phyloP scores from a whole-genome alignment of 768 basidiomycete genomes.

The Collybiopsis luxurians region DNA sequence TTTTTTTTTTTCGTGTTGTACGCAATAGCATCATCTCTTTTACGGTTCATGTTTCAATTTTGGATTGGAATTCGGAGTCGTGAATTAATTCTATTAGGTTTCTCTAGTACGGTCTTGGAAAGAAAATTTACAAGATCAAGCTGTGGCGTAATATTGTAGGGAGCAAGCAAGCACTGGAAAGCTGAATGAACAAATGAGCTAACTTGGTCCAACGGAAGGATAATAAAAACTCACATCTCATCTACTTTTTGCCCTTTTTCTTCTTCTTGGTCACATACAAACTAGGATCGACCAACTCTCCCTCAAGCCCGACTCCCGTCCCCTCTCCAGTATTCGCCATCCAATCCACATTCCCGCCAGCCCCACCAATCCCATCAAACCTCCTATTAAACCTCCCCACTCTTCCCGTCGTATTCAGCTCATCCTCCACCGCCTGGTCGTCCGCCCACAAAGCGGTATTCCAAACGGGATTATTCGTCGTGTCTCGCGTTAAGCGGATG shows the following conservation, averaged over 20 bases:
- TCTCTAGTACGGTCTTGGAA: too few relatives aligned
- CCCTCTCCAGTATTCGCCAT: slow-evolving; percentile 24
- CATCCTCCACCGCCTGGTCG: slow-evolving; percentile 59
- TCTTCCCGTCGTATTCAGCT: slow-evolving; percentile 69
- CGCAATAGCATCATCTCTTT: too few relatives aligned
- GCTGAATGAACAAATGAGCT: too few relatives aligned
- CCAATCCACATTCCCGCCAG: slow-evolving; percentile 31
- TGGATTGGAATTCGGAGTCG: too few relatives aligned
- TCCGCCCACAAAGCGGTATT: slow-evolving; percentile 59
- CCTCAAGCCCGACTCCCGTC: slow-evolving; percentile 2
- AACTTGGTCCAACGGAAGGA: too few relatives aligned
- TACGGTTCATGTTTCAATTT: too few relatives aligned
- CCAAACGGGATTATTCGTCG: slow-evolving; percentile 88
- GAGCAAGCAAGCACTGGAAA: too few relatives aligned
- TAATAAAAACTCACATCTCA: not conserved
- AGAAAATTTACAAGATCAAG: too few relatives aligned
- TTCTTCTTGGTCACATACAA: slow-evolving; percentile 11
- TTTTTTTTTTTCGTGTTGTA: not conserved
- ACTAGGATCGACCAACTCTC: slow-evolving; percentile 14
- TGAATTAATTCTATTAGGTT: too few relatives aligned
- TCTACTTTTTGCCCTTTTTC: slow-evolving; percentile 1
- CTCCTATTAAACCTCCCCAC: slow-evolving; percentile 76
- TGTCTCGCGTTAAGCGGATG: slow-evolving; percentile 79
- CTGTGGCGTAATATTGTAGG: too few relatives aligned
- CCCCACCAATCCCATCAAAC: slow-evolving; percentile 53